Evolutionary conservation across 768 basidiomycete species (phyloP), one percentile per base, ranked within the genome.

Genomic region (Psilocybe tampanensis): DNA sequence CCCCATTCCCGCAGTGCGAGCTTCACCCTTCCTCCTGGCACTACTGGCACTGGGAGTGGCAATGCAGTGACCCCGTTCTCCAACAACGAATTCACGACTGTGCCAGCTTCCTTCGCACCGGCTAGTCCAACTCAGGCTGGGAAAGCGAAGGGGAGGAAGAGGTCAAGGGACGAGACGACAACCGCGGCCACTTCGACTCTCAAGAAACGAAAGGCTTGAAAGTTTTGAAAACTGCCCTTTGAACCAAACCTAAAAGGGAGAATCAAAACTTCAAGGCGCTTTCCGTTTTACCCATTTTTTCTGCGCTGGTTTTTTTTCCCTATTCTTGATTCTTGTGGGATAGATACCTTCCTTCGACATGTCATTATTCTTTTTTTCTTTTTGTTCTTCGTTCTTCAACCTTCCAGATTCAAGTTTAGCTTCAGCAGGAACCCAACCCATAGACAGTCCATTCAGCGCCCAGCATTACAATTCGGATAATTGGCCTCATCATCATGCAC

Each of bases 71-170:
- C 70, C 13, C 66, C 66, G 3, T 75, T 75, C 23, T 67, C 68
- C 8, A 68, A 78, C 50, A 84, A 83, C 56, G 66, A 66, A 47
- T 85, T 85, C 29, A 83, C 76, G 29, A 76, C 79, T 0, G 80
- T 85, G 6, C 65, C 77, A 1, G 66, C 69, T 13, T 61, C 67
- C 24, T 81, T 61, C 61, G 70, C 62, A 21, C 72, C 73, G 1
- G 19, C 57, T 19, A 74, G 74, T 48, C 78, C 76, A 33, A 63
- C 69, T 17, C 49, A 60, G 15, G 56, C 49, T 15, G 24, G 52
- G 59, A 59, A 54, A 34, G 47, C 51, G 24, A 56, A 55, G 34
- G 43, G 43, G 34, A 58, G 50, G 54, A 63, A 60, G 51, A 47
- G 60, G 22, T 36, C 41, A 15, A 44, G 52, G 45, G 56, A 63